A percentile compares a stretch with the other conserved stretches of the same genome.
Evolutionary conservation across 2,329 filamentous ascomycete species (phyloP).

Genomic region (Rasamsonia emersonii): DNA sequence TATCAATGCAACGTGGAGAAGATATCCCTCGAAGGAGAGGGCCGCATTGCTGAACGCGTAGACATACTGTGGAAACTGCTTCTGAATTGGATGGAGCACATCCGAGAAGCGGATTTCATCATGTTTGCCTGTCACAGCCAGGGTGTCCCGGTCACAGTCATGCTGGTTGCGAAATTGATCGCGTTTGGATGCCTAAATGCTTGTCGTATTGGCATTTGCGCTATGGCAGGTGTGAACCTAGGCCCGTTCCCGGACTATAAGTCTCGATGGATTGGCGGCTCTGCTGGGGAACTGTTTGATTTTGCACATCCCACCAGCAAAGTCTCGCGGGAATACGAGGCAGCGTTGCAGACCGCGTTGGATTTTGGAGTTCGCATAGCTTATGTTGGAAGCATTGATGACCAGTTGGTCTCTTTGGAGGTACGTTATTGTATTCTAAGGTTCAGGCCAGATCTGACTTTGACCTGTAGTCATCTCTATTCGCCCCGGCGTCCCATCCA

Average conservation of each 20-base stretch:
- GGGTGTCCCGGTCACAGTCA: conserved; percentile 86
- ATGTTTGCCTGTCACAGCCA: conserved; percentile 92
- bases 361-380: conserved; percentile 74
- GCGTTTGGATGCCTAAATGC: conserved; percentile 75
- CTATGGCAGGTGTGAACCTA: conserved; percentile 82
- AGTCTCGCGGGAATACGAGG: conserved; percentile 73
- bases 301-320: conserved; percentile 75
- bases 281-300: conserved; percentile 89
- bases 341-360: conserved; percentile 64
- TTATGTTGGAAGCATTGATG: conserved; percentile 90
- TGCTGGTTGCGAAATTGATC: conserved; percentile 87
- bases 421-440: conserved; percentile 36
- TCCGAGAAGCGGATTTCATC: conserved; percentile 80
- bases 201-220: conserved; percentile 76
- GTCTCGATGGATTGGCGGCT: conserved; percentile 78
- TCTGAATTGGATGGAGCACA: conserved; percentile 88
- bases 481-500: conserved; percentile 76
- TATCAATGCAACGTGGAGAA: conserved; percentile 81
- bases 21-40: conserved; percentile 89
- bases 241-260: conserved; percentile 91
- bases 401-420: conserved; percentile 90
- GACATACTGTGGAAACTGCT: conserved; percentile 90
- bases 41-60: conserved; percentile 80
- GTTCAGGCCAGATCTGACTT: conserved; percentile 13
- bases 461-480: conserved; percentile 61